These are phyloP conservation scores for Angophora floribunda DNA, from an alignment of 345 rosid genomes.

Conservation along the genomic window DNA sequence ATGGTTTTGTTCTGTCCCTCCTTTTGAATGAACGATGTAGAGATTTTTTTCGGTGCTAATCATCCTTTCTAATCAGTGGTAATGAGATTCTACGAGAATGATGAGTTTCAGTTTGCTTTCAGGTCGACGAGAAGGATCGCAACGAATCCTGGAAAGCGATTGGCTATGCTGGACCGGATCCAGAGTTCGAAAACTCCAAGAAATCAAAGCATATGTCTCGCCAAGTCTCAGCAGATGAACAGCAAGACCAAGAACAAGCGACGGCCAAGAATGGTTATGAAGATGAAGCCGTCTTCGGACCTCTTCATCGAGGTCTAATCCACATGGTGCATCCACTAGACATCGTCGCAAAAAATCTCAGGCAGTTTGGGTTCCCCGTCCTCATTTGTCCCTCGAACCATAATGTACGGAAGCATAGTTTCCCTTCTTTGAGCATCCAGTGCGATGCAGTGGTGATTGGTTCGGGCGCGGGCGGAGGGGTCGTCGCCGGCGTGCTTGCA, in stretches of 20 bases:
- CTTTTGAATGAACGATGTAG: not conserved
- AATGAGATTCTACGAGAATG: not conserved
- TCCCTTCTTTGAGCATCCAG: slow-evolving; percentile 33
- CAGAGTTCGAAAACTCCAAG: slow-evolving; percentile 13
- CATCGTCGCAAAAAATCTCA: slow-evolving; percentile 23
- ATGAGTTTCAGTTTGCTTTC: not conserved
- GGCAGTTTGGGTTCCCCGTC: slow-evolving; percentile 30
- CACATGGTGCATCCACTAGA: slow-evolving; percentile 37
- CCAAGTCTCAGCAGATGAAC: not conserved
- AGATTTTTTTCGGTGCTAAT: not conserved
- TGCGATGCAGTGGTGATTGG: slow-evolving; percentile 87
- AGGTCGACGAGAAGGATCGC: slow-evolving; percentile 49
- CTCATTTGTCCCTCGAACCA: slow-evolving; percentile 3
- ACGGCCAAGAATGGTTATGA: not conserved
- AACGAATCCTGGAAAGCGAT: slow-evolving; percentile 73
- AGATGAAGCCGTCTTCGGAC: slow-evolving; percentile 41
- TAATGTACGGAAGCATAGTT: not conserved
- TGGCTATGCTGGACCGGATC: slow-evolving; percentile 61
- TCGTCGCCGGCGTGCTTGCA: slow-evolving; percentile 67
- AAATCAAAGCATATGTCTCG: not conserved
- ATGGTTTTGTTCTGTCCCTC: not conserved
- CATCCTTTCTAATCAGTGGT: not conserved
- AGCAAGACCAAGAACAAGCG: not conserved
- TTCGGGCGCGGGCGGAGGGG: slow-evolving; percentile 79
- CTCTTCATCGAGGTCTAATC: slow-evolving; percentile 45